Base-by-base conservation (phyloP, 2,329 filamentous ascomycete genomes). In the Malbranchea zuffiana region DNA sequence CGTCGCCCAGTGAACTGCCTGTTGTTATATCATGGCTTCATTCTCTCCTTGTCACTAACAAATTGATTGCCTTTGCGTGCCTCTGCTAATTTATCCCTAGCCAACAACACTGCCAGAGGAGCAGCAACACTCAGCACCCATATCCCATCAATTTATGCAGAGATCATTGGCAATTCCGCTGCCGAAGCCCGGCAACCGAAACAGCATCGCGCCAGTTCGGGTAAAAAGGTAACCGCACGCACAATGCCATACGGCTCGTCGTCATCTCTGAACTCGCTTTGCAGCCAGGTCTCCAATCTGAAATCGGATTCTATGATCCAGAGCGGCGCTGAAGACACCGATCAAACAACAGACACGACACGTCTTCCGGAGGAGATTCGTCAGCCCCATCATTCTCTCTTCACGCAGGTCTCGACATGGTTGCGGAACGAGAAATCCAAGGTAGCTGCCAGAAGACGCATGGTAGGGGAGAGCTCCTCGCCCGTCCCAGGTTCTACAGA, bases 401-500 rank as follows among this genome's bases (percentile, higher is more conserved):
- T 90, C 18, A 69, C 77, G 13, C 83, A 92, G 53, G 77, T 95
- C 10, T 71, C 74, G 17, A 76, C 83, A 46, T 96, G 88, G 88
- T 64, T 95, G 25, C 76, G 87, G 48, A 74, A 79, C 33, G 86
- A 95, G 60, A 81, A 79, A 52, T 62, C 68, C 20, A 82, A 80
- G 56, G 75, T 76, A 48, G 69, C 71, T 25, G 17, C 24, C 35
- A 32, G 28, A 75, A 69, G 52, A 58, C 65, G 15, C 52, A 34
- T 15, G 7, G 7, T n/a, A 8, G 20, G 17, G 21, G 23, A 16
- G 32, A 35, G 4, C 18, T n/a, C 10, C 8, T 23, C 2, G 5
- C 23, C 6, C 11, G 16, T n/a, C 3, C 18, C 30, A 13, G 30
- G 34, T 23, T 39, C 17, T 17, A 27, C 33, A 17, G 35, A 25